phyloP scores from a whole-genome alignment of 495 filamentous ascomycete genomes.

The Amniculicola lignicola region DNA sequence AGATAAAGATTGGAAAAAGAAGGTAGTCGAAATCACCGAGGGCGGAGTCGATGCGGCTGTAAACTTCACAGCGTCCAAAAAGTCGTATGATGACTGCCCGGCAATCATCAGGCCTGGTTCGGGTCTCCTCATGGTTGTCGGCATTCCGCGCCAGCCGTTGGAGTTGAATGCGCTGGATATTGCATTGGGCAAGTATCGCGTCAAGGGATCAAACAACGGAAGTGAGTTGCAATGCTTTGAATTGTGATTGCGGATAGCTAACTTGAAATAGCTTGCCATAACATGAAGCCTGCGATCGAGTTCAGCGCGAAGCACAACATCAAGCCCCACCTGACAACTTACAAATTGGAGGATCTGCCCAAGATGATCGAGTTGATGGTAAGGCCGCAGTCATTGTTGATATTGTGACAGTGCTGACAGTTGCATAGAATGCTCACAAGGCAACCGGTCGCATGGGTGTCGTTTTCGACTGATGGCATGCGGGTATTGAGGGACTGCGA shows the following conservation, averaged over 20 bases:
- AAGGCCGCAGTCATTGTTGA: too few relatives aligned
- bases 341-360: slow-evolving; percentile 34
- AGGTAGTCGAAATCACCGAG: slow-evolving; percentile 32
- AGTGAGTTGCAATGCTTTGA: slow-evolving; percentile 11
- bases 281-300: slow-evolving; percentile 33
- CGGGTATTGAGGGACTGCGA: too few relatives aligned
- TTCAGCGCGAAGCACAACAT: slow-evolving; percentile 37
- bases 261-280: slow-evolving; percentile 26
- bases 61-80: slow-evolving; percentile 37
- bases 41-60: slow-evolving; percentile 37
- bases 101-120: slow-evolving; percentile 30
- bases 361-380: slow-evolving; percentile 39
- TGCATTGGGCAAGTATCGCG: slow-evolving; percentile 22
- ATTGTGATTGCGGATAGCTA: background rate
- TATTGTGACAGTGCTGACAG: too few relatives aligned
- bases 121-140: slow-evolving; percentile 36
- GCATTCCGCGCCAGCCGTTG: slow-evolving; percentile 34
- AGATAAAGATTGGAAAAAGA: slow-evolving; percentile 32
- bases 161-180: slow-evolving; percentile 34
- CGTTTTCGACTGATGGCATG: too few relatives aligned
- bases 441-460: too few relatives aligned
- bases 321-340: slow-evolving; percentile 32
- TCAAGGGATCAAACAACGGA: slow-evolving; percentile 34
- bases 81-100: slow-evolving; percentile 36
- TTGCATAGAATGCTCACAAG: too few relatives aligned